These are phyloP conservation scores for Chrysoporthe deuterocubensis DNA, from an alignment of 2,329 filamentous ascomycete species.

Conservation along the genomic window DNA sequence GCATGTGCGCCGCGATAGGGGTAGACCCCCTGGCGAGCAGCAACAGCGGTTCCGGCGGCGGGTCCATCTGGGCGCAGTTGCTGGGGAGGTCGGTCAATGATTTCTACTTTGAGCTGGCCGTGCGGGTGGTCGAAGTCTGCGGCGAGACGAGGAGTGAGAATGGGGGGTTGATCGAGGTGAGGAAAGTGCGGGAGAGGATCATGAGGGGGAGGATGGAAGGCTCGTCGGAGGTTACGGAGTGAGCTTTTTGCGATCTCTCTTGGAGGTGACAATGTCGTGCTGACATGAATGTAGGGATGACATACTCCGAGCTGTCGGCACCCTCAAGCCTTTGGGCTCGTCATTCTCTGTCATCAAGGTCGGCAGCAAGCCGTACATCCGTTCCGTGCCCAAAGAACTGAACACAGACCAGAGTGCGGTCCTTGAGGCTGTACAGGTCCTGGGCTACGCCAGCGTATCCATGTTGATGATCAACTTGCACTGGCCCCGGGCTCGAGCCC, in stretches of 20 bases:
- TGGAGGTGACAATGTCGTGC: background rate
- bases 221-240: constrained; percentile 79
- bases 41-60: constrained; percentile 53
- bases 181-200: constrained; percentile 78
- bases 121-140: constrained; percentile 94
- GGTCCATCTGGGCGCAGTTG: constrained; percentile 90
- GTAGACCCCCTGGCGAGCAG: constrained; percentile 87
- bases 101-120: constrained; percentile 97
- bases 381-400: constrained; percentile 91
- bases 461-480: constrained; percentile 86
- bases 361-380: constrained; percentile 83
- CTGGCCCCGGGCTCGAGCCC: constrained; percentile 84
- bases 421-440: constrained; percentile 85
- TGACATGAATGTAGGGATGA: constrained; percentile 66
- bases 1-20: constrained; percentile 97
- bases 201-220: constrained; percentile 75
- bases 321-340: constrained; percentile 83
- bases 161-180: constrained; percentile 84
- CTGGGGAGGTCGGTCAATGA: constrained; percentile 92
- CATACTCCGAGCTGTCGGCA: constrained; percentile 84
- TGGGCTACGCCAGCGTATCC: constrained; percentile 87
- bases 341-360: constrained; percentile 86
- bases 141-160: constrained; percentile 86
- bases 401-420: constrained; percentile 93
- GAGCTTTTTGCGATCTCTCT: constrained; percentile 36